Conservation (phyloP, 2,329 filamentous ascomycete genomes). For the Dothideomycetes sp. region DNA sequence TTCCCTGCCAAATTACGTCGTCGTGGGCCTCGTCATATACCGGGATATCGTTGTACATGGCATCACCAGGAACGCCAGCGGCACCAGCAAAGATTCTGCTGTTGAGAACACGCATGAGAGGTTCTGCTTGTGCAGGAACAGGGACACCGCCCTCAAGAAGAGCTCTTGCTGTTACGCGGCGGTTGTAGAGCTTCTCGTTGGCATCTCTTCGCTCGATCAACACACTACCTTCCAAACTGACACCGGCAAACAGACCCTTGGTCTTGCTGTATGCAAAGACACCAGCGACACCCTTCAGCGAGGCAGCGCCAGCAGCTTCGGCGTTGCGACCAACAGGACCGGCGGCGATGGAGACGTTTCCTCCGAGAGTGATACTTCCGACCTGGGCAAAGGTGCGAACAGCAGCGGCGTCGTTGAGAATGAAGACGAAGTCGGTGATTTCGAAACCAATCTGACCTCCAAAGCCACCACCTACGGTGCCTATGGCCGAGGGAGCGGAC, state of each 20-base stretch:
- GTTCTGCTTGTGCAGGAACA: constrained; percentile 71
- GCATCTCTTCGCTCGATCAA: constrained; percentile 93
- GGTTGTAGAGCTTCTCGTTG: constrained; percentile 91
- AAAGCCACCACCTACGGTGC: constrained; percentile 71
- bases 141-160: constrained; percentile 70
- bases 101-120: constrained; percentile 76
- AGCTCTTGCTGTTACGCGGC: constrained; percentile 69
- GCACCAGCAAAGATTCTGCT: constrained; percentile 73
- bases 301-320: constrained; percentile 89
- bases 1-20: constrained; percentile 74
- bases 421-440: constrained; percentile 92
- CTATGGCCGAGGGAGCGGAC: constrained; percentile 71
- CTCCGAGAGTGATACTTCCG: constrained; percentile 83
- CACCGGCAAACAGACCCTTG: constrained; percentile 91
- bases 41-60: constrained; percentile 89
- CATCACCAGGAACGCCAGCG: constrained; percentile 43
- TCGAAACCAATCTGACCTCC: constrained; percentile 83
- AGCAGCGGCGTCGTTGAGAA: constrained; percentile 82
- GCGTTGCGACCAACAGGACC: constrained; percentile 91
- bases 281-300: constrained; percentile 76
- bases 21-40: constrained; percentile 79
- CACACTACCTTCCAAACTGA: constrained; percentile 85
- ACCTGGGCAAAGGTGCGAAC: constrained; percentile 91
- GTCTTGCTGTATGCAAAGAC: constrained; percentile 98
- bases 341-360: constrained; percentile 91